These are phyloP conservation scores for Rhodotorula sp. DNA, from an alignment of 1,284 basidiomycete genomes.

Conservation along the genomic window DNA sequence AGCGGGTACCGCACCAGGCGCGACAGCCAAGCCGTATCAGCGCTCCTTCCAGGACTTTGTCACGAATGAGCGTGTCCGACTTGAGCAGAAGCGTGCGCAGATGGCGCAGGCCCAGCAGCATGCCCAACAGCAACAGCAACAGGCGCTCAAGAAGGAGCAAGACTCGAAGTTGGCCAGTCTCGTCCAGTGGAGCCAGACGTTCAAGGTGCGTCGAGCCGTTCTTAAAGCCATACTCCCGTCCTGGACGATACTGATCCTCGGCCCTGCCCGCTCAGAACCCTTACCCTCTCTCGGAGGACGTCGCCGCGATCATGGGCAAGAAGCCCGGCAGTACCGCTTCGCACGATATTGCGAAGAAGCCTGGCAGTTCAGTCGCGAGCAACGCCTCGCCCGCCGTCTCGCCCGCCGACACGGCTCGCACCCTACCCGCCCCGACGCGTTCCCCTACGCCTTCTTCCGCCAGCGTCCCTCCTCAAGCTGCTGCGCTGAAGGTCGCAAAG, in stretches of 20 bases:
- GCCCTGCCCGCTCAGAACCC: conserved; percentile 86
- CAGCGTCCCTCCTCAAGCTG: neutral
- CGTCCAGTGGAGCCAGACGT: conserved; percentile 84
- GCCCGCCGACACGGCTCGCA: conserved; percentile 10
- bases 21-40: conserved; percentile 9
- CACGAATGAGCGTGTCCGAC: conserved; percentile 77
- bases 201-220: conserved; percentile 64
- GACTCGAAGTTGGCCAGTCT: conserved; percentile 87
- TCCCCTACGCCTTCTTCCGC: conserved; percentile 37
- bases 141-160: conserved; percentile 87
- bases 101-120: conserved; percentile 76
- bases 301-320: conserved; percentile 39
- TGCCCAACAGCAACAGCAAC: conserved; percentile 46
- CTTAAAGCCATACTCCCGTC: no score
- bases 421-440: conserved; percentile 17
- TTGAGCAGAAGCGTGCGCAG: conserved; percentile 79
- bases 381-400: conserved; percentile 25
- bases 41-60: conserved; percentile 73
- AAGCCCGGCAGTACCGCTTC: conserved; percentile 38
- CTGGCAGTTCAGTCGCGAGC: neutral
- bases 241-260: conserved; percentile 48
- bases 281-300: conserved; percentile 61
- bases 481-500: conserved; percentile 43
- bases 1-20: conserved; percentile 1
- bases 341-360: conserved; percentile 26